Evolutionary conservation across 805 yeast genomes (phyloP).

Genomic region (Phaffomyces thermotolerans): DNA sequence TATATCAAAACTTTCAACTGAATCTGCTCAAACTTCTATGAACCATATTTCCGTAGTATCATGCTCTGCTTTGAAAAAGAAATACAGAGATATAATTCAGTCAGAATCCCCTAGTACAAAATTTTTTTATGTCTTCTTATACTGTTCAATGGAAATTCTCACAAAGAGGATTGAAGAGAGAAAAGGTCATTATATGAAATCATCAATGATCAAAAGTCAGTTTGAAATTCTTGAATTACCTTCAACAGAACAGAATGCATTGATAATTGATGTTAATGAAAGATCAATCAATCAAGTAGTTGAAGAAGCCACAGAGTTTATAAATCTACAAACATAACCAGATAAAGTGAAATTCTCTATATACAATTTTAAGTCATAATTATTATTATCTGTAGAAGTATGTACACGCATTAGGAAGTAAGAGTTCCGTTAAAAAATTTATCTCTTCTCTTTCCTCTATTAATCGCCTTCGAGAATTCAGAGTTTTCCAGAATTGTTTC

Average conservation of each 20-base stretch:
- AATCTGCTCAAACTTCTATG: conserved; percentile 28
- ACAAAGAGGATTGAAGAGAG: conserved; percentile 55
- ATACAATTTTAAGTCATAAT: too few relatives aligned
- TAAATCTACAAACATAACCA: conserved; percentile 2
- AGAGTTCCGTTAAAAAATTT: too few relatives aligned
- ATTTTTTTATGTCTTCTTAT: conserved; percentile 59
- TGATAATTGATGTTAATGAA: conserved; percentile 25
- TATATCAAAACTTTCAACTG: conserved; percentile 38
- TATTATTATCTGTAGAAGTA: too few relatives aligned
- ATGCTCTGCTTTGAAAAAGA: conserved; percentile 77
- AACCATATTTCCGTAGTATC: conserved; percentile 45
- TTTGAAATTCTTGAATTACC: conserved; percentile 73
- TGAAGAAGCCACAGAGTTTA: conserved; percentile 6
- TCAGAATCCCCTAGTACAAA: conserved; percentile 25
- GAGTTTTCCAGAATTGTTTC: conserved; percentile 28
- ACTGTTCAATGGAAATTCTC: conserved; percentile 56
- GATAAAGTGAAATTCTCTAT: too few relatives aligned
- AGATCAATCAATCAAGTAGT: conserved; percentile 16
- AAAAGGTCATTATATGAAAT: conserved; percentile 79
- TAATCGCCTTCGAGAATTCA: neutral
- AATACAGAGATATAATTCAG: conserved; percentile 60
- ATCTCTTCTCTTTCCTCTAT: too few relatives aligned
- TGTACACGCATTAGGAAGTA: neutral
- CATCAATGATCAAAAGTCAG: conserved; percentile 76
- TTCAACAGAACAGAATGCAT: conserved; percentile 24